Evolutionary conservation across 306 rosid genomes (phyloP).

Genomic region (Spatholobus suberectus): DNA sequence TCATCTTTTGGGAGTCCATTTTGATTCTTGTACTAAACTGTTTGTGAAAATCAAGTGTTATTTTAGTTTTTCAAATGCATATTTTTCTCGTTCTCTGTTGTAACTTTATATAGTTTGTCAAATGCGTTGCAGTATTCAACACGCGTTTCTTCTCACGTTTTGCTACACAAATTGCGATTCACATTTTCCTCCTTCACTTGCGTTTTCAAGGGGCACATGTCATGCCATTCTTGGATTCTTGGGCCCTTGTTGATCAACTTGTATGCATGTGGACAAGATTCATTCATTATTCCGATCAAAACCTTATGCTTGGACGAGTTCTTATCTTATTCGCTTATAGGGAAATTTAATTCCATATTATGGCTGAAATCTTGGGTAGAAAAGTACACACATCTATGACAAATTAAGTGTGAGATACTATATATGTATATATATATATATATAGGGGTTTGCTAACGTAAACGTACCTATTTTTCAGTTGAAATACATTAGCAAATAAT

Average conservation of each 20-base stretch:
- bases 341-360: background rate
- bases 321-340: background rate
- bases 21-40: background rate
- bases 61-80: background rate
- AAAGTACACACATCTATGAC: no score
- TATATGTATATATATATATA: no score
- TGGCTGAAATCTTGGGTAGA: background rate
- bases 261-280: background rate
- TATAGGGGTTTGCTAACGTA: no score
- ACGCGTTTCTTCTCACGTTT: background rate
- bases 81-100: background rate
- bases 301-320: background rate
- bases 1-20: constrained; percentile 47
- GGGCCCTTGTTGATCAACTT: background rate
- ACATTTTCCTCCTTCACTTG: background rate
- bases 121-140: background rate
- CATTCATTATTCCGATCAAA: background rate
- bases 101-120: constrained; percentile 31
- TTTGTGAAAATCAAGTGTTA: constrained; percentile 4
- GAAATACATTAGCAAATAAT: no score
- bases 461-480: no score
- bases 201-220: background rate
- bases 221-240: background rate
- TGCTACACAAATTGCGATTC: background rate
- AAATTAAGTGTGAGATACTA: no score